Base-by-base conservation (phyloP, 139 green algal species). In the Tetraselmis chui region DNA sequence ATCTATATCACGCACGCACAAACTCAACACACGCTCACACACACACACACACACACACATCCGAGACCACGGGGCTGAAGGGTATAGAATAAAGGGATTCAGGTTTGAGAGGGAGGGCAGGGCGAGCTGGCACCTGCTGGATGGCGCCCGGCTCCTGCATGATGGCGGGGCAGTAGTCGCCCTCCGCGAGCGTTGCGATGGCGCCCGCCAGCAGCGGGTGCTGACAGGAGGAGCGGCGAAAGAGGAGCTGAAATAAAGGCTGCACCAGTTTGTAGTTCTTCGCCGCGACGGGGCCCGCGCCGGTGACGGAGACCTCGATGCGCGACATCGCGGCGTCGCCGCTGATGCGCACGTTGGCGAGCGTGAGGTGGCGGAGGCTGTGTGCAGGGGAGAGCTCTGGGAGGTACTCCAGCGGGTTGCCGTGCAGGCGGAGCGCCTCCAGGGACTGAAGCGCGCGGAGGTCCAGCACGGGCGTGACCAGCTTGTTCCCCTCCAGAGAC, bases 331-430 rank as follows among this genome's bases (percentile, higher is more conserved):
- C 76, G 59, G 24, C 76, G 29, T 85, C 59, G n/a, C 23, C 75
- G 76, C 29, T 59, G 27, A 91, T 85, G 30, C 83, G 67, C 78
- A 89, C 89, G 76, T 96, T 95, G 75, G 89, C 90, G 32, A 97
- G 81, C 32, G 93, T 94, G 59, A 98, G 85, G 77, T 91, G 90
- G 26, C 90, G 89, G 80, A 98, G 89, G 28, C 82, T 79, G 0
- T 80, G 79, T 79, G 91, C 95, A 29, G 91, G 92, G 1, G 88
- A 87, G 30, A 99, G 94, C 86, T 98, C 94, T 0, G 95, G 95
- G 59, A 99, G 89, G 86, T 96, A 96, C 84, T 98, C 95, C 59
- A 99, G 87, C 0, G 94, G 94, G 89, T 99, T 99, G 86, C 89
- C 92, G 83, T 90, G 93, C 76, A 98, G 88, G 80, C 94, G 89